Base-by-base conservation (phyloP, 805 yeast species). In the Myxozyma neglecta region DNA sequence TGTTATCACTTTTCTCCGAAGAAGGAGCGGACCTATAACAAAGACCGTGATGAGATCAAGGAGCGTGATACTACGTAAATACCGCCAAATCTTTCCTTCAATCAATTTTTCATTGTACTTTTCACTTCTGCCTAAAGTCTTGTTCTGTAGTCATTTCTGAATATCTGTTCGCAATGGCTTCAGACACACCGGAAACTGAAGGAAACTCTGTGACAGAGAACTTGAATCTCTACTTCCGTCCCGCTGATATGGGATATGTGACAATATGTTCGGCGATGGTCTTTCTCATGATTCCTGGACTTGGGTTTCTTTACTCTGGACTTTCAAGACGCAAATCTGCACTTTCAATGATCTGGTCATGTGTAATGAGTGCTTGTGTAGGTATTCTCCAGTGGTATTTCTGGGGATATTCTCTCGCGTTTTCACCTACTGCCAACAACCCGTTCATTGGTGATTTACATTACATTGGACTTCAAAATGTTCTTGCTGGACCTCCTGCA, bases 351-450 rank as follows among this genome's bases (percentile, higher is more conserved):
- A 78, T 94, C 57, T 94, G 97, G 97, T 93, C 97, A 14, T 87
- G 97, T 11, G 77, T 94, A 72, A 90, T 90, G 90, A 90, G 96
- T 20, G 85, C 85, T 14, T 85, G 94, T 68, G 79, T 93, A 34
- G 85, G 91, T 6, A 77, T 88, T 1, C 89, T 93, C 83, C 97
- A 91, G 73, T 93, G 98, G 98, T 93, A 91, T 74, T 90, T 93
- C 72, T 94, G 98, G 97, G 97, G 97, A 11, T 92, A 90, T 73
- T 90, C 97, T 0, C 76, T 94, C 46, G 94, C 98, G 3, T 91
- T 93, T 70, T 84, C 92, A 0, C 70, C 80, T 14, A 82, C 88
- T 0, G 90, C 96, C 1, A 77, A 86, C 39, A 91, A 91, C 74
- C 85, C 86, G 46, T 93, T 86, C 73, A 93, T 93, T 68, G 99